A percentile compares a stretch with the other conserved stretches of the same genome.
phyloP scores from a whole-genome alignment of 164 flowering plant genomes.

The Akebia trifoliata region DNA sequence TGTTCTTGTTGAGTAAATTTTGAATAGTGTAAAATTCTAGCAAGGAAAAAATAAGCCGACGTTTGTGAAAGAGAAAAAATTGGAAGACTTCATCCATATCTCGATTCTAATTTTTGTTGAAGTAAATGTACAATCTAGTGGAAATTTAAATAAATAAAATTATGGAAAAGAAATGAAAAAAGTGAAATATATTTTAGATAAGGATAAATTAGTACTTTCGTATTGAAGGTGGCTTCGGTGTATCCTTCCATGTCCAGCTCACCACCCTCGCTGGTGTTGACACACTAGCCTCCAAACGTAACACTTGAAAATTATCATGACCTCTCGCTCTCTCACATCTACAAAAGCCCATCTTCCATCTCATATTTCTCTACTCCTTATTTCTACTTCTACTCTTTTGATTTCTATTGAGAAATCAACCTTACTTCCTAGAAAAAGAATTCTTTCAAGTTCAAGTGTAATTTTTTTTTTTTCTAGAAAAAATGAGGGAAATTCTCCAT shows the following conservation, averaged over 20 bases:
- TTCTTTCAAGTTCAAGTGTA: no score
- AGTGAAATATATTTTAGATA: no score
- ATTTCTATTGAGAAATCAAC: not conserved
- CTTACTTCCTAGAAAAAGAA: no score
- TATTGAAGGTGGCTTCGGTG: no score
- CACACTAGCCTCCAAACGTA: constrained; percentile 14
- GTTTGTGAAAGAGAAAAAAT: no score
- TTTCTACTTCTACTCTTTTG: not conserved
- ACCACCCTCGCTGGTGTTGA: constrained; percentile 20
- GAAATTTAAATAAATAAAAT: constrained; percentile 14
- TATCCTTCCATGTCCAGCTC: constrained; percentile 39
- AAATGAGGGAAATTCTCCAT: constrained; percentile 66
- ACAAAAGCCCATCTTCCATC: constrained; percentile 13
- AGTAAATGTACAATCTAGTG: no score
- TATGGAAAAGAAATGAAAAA: constrained; percentile 5
- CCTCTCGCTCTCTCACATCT: constrained; percentile 8
- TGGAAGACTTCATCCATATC: no score
- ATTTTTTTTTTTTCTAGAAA: not conserved
- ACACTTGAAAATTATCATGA: constrained; percentile 7
- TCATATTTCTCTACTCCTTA: constrained; percentile 1
- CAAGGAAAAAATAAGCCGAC: no score
- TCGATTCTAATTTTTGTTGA: no score
- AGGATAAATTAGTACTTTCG: no score
- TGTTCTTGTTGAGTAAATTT: no score
- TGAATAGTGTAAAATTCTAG: no score